Evolutionary conservation across 306 rosid species (phyloP), one percentile per base, ranked within the genome.

Genomic region (Prunus mume): DNA sequence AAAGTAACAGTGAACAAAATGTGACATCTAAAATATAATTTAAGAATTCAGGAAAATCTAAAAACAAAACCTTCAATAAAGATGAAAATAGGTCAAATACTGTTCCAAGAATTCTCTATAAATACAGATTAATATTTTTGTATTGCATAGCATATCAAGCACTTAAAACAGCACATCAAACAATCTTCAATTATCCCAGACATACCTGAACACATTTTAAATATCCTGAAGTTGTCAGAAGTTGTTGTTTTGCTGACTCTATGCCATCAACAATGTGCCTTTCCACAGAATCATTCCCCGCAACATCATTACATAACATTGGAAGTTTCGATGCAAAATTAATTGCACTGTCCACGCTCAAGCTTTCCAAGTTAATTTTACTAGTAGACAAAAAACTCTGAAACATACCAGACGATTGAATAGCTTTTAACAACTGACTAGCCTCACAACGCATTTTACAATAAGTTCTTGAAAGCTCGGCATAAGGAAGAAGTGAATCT

Each of bases 141-240:
- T 5, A 34, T 34, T 34, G 25, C 56, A 51, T 57, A 47, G 47
- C 61, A 46, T 47, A 68, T 68, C 56, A 46, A 68, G 38, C 56
- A 69, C 67, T 25, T 41, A 57, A 7, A 57, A 54, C 24, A 72
- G 28, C 30, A 24, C 11, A 56, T 73, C 12, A 75, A 38, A 70
- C 65, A 83, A 68, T 34, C 71, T 54, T 9, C 25, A 5, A 47
- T 58, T 55, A 32, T 66, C 73, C 69, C 34, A 76, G 76, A 71
- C 77, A 81, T 87, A 95, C 98, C 98, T 95, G 97, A 69, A 95
- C 98, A 85, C 98, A 95, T 86, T 95, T 95, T 69, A 95, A 88
- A 84, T 92, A 95, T 61, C 98, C 97, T 14, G 97, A 88, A 62
- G 97, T 95, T 30, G 98, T 85, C 87, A 95, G 57, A 74, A 95